A percentile compares a stretch with the other conserved stretches of the same genome.
These are phyloP conservation scores for Panus rudis DNA, from an alignment of 768 basidiomycete species.

Conservation along the genomic window DNA sequence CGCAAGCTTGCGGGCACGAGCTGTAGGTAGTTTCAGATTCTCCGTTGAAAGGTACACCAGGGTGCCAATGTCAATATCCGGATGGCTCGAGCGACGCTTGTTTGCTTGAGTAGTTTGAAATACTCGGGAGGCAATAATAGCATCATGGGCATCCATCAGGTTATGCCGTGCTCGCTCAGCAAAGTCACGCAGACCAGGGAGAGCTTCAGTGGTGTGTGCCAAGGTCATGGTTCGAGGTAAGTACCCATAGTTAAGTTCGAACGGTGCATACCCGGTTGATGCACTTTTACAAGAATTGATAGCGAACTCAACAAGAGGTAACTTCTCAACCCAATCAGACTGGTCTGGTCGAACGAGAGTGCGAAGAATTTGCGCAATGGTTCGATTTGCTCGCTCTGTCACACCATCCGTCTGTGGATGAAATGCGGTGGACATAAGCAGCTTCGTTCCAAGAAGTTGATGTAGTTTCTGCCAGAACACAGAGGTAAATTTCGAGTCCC, in stretches of 20 bases:
- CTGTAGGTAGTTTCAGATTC: constrained; percentile 29
- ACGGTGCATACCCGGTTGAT: constrained; percentile 30
- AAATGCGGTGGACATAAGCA: constrained; percentile 22
- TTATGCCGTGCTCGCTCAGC: constrained; percentile 20
- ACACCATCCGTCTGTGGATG: constrained; percentile 28
- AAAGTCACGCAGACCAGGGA: constrained; percentile 21
- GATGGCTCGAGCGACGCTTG: constrained; percentile 5
- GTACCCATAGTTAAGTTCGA: constrained; percentile 22
- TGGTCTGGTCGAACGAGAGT: constrained; percentile 10
- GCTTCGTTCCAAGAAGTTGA: constrained; percentile 11
- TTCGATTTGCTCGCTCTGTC: constrained; percentile 10
- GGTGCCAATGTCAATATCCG: constrained; percentile 16
- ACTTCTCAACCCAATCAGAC: constrained; percentile 23
- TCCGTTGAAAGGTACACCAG: constrained; percentile 30
- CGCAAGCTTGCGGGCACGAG: constrained; percentile 26
- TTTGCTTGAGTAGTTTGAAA: constrained; percentile 26
- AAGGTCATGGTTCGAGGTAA: constrained; percentile 8
- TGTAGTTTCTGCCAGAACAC: constrained; percentile 26
- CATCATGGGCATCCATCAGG: constrained; percentile 28
- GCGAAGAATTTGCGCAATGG: constrained; percentile 10
- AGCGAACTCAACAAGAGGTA: constrained; percentile 32
- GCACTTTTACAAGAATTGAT: constrained; percentile 26
- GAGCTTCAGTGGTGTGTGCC: neutral
- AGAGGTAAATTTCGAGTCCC: constrained; percentile 28
- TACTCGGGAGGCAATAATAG: constrained; percentile 27